phyloP scores from a whole-genome alignment of 768 basidiomycete genomes.

The Lactarius sp. region DNA sequence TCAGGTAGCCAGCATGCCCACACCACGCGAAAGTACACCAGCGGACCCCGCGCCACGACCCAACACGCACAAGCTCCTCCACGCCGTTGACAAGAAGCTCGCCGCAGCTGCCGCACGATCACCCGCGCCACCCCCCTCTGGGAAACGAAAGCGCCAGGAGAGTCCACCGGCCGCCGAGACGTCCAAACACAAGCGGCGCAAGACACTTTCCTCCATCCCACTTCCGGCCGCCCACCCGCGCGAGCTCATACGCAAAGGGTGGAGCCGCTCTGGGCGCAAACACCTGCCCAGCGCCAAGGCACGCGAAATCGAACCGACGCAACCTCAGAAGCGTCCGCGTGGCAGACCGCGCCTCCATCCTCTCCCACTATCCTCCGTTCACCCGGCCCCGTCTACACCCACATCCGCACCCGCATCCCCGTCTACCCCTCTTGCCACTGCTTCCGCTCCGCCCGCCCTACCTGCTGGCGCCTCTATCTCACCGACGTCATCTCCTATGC shows the following conservation, averaged over 20 bases:
- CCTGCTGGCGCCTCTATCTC: conserved; percentile 11
- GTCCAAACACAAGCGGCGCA: conserved; percentile 46
- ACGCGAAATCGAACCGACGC: conserved; percentile 31
- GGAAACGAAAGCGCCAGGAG: conserved; percentile 22
- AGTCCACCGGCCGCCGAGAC: conserved; percentile 17
- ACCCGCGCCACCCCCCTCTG: conserved; percentile 23
- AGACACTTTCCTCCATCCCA: conserved; percentile 29
- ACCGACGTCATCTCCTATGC: conserved; percentile 9
- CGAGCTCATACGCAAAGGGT: conserved; percentile 28
- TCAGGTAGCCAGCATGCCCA: conserved; percentile 40
- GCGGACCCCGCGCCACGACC: conserved; percentile 39
- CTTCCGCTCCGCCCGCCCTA: conserved; percentile 13
- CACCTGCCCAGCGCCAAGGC: conserved; percentile 33
- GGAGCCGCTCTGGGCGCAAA: conserved; percentile 32
- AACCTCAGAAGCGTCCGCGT: conserved; percentile 24
- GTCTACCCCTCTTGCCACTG: neutral
- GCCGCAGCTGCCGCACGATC: conserved; percentile 34
- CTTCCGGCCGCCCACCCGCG: conserved; percentile 22
- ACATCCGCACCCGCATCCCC: neutral
- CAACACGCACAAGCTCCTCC: conserved; percentile 46
- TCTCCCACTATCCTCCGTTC: conserved; percentile 8
- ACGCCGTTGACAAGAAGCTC: conserved; percentile 53
- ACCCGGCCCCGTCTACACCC: neutral
- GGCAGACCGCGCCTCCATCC: conserved; percentile 17
- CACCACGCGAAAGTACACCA: conserved; percentile 41